Base-by-base conservation (phyloP, 495 filamentous ascomycete genomes). In the Daldinia bambusicola region DNA sequence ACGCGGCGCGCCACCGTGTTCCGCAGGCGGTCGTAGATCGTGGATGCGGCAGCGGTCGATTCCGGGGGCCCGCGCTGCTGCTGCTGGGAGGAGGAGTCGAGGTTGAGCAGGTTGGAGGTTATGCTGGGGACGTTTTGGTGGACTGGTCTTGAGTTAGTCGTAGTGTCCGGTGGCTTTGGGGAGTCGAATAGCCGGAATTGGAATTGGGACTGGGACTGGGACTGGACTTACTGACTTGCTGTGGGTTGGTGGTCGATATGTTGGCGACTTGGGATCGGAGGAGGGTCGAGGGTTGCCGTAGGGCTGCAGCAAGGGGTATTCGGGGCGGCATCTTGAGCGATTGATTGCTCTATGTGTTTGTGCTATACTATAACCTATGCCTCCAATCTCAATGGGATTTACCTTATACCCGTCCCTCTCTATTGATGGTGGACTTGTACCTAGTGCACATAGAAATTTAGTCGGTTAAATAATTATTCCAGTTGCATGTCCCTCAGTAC, bases 301-400 rank as follows among this genome's bases (percentile, higher is more conserved):
- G 13, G 26, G 75, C 63, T 50, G 63, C 16, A 6, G 66, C 68
- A 4, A 67, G 13, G 1, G 77, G 65, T 65, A 76, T 62, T 57
- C 74, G 67, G 1, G 75, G 77, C 20, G 77, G 67, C 77, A 79
- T 79, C 55, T 66, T 79, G 59, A 51, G 40, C 31, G 34, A 50
- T 65, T 62, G 69, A 45, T 60, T 53, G 50, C 34, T 10, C 1
- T 10, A 53, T 31, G 2, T 52, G 22, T 45, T 38, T 22, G 12
- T 56, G 6, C 9, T 36, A 7, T 18, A 48, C 9, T 36, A 7
- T 18, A 48, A 55, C 36, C 38, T 64, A 20, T 65, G 38, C 10
- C n/a, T 20, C 26, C 13, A 45, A 2, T 45, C 60, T 36, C n/a
- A 48, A n/a, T n/a, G n/a, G n/a, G n/a, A n/a, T n/a, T n/a, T n/a